A percentile compares a stretch with the other conserved stretches of the same genome.
phyloP scores from a whole-genome alignment of 2,329 filamentous ascomycete genomes.

The Talaromyces marneffei region DNA sequence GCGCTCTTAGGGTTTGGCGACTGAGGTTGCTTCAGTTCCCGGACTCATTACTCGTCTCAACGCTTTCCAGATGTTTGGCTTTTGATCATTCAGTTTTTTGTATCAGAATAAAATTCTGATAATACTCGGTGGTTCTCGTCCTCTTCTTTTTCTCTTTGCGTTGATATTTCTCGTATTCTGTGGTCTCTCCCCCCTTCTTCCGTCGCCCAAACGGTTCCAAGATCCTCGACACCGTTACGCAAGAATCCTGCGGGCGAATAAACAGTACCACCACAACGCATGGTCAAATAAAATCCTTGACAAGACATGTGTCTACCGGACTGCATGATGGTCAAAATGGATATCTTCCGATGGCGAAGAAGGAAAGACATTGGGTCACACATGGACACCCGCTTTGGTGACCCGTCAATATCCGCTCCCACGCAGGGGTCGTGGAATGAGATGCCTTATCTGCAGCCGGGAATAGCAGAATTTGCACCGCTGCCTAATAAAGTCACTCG shows the following conservation, averaged over 20 bases:
- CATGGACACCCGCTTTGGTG: slow-evolving; percentile 37
- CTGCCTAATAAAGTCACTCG: slow-evolving; percentile 13
- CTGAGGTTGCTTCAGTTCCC: not conserved
- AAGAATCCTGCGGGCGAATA: not conserved
- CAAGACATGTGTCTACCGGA: slow-evolving; percentile 12
- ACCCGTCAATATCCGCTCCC: slow-evolving; percentile 36
- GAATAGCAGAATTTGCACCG: slow-evolving; percentile 3
- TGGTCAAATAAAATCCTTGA: not conserved
- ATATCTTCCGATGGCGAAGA: slow-evolving; percentile 26
- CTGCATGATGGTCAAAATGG: slow-evolving; percentile 18
- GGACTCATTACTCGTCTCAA: not conserved
- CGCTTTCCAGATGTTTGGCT: slow-evolving; percentile 2
- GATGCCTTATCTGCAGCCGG: slow-evolving; percentile 18
- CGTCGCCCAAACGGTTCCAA: not conserved
- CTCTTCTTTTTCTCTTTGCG: not conserved
- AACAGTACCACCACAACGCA: not conserved
- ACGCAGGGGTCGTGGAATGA: slow-evolving; percentile 40
- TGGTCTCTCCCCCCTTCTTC: not conserved
- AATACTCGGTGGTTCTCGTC: slow-evolving; percentile 2
- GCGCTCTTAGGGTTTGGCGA: not conserved
- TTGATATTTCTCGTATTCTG: not conserved
- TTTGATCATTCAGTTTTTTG: not conserved
- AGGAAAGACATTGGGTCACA: slow-evolving; percentile 33
- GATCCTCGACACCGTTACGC: not conserved
- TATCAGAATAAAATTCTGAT: slow-evolving; percentile 4